Base-by-base conservation (phyloP, 306 rosid species). In the Hylodesmum podocarpum region DNA sequence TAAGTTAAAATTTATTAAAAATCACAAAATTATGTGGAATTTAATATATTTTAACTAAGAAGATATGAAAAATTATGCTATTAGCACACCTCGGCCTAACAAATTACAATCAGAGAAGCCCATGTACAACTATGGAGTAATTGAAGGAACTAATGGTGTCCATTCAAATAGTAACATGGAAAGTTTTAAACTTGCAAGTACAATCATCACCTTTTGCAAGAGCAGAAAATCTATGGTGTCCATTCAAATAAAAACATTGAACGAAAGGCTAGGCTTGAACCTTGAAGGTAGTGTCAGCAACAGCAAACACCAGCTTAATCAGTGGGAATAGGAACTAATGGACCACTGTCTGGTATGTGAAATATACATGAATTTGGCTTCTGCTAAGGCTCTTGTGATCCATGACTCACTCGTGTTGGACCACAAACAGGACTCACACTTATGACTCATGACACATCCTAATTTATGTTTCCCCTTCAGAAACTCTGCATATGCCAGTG, bases 391-490 rank as follows among this genome's bases (percentile, higher is more conserved):
- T 77, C 72, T 72, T 65, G 79, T 72, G 68, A 41, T 34, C 67
- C 49, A 64, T 19, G 51, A 51, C 29, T 39, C 21, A 62, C 83
- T 14, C 24, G 54, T 58, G 33, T 64, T 76, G 87, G 84, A 80
- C 82, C 87, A 80, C 80, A 47, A 22, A 41, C 16, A 63, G 3
- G 65, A 25, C 77, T 14, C 77, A 27, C 58, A 75, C 78, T 62
- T 74, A 69, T 74, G 66, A 21, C 27, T 65, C 62, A 76, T 27
- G 66, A 15, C 64, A 8, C 50, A n/a, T 63, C 61, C 75, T 61
- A 39, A 28, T 61, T 50, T 21, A 34, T 79, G 75, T 40, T 75
- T 29, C 78, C 66, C 59, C 10, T 53, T 57, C 64, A 33, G 50
- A 65, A 73, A 66, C 70, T 70, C 66, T 22, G 36, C 75, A 40